These are phyloP conservation scores for Peziza echinospora DNA, from an alignment of 495 filamentous ascomycete genomes.

Conservation along the genomic window DNA sequence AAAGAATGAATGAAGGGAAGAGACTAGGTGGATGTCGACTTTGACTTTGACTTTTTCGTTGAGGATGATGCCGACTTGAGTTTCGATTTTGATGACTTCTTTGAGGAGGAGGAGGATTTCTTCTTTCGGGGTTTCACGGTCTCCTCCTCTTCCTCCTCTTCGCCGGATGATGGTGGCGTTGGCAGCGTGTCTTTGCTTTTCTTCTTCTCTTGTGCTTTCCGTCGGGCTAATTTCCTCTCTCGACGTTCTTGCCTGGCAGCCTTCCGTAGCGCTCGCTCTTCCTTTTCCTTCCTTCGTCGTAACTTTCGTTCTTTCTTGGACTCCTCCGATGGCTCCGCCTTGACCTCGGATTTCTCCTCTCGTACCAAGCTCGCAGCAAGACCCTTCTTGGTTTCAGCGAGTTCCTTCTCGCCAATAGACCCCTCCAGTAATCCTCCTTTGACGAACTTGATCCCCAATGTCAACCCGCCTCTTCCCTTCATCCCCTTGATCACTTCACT, in stretches of 20 bases:
- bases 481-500: constrained; percentile 10
- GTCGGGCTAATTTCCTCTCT: background rate
- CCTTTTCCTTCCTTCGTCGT: constrained; percentile 8
- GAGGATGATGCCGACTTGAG: background rate
- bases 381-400: background rate
- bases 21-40: no score
- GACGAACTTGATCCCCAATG: constrained; percentile 9
- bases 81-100: background rate
- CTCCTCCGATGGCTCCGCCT: constrained; percentile 6
- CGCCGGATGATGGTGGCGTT: background rate
- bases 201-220: background rate
- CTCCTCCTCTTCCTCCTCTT: background rate
- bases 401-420: background rate
- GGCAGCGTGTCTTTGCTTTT: background rate
- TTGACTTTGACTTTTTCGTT: no score
- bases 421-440: constrained; percentile 9
- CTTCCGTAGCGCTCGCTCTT: constrained; percentile 2
- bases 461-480: background rate
- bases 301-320: constrained; percentile 3
- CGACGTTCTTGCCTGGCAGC: constrained; percentile 4
- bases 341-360: constrained; percentile 3
- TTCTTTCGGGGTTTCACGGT: background rate
- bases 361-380: constrained; percentile 3
- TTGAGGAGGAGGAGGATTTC: background rate
- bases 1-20: no score